Conservation (phyloP, 116 monocot genomes). For the Trichopus zeylanicus region DNA sequence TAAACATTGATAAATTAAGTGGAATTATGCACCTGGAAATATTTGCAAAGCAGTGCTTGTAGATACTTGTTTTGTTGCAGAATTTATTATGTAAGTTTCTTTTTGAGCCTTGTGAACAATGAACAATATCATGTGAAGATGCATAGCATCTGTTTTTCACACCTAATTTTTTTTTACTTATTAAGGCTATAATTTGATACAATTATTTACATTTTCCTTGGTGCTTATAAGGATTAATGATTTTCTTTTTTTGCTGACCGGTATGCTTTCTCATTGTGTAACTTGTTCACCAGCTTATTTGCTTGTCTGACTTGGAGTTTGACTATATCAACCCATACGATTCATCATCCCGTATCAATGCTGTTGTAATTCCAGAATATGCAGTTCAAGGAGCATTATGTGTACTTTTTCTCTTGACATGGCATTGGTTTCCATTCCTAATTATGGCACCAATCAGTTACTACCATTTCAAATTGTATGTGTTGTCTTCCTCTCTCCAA, state of each 20-base stretch:
- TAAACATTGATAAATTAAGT: no score
- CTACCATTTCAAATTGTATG: constrained; percentile 72
- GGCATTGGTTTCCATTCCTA: constrained; percentile 93
- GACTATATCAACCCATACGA: constrained; percentile 97
- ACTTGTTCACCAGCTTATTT: constrained; percentile 49
- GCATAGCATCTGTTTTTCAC: no score
- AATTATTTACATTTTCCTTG: not conserved
- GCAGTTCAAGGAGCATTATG: constrained; percentile 59
- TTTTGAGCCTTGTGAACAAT: no score
- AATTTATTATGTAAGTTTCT: no score
- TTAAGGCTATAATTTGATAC: no score
- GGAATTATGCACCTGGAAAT: no score
- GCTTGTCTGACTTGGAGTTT: constrained; percentile 83
- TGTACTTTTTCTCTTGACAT: constrained; percentile 52
- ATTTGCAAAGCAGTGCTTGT: no score
- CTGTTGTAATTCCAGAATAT: constrained; percentile 65
- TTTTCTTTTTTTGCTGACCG: not conserved
- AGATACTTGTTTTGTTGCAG: no score
- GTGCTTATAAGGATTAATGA: no score
- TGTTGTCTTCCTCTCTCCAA: not conserved
- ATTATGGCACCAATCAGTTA: constrained; percentile 78
- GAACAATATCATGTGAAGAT: no score
- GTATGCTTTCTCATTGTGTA: constrained; percentile 3
- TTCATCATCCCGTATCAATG: constrained; percentile 83
- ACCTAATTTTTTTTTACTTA: no score